A percentile compares a stretch with the other conserved stretches of the same genome.
Conservation (phyloP, 345 rosid genomes). For the Microcos paniculata region DNA sequence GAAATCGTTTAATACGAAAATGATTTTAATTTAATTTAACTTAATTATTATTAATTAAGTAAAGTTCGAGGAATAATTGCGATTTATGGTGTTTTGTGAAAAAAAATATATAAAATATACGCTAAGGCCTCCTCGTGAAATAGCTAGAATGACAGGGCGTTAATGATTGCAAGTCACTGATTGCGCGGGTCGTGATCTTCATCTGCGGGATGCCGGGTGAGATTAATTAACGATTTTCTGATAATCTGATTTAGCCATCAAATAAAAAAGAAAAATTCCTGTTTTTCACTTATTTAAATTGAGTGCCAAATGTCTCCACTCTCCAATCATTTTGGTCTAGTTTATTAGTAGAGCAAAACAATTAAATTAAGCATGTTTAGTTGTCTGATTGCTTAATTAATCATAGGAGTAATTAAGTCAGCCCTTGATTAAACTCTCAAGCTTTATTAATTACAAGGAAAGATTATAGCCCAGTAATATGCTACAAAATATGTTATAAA, state of each 20-base stretch:
- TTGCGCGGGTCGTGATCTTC: background rate
- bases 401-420: background rate
- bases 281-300: background rate
- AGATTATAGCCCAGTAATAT: no score
- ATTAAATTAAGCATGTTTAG: background rate
- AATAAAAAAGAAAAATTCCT: background rate
- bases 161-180: background rate
- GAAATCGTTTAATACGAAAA: background rate
- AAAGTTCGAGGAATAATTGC: constrained; percentile 22
- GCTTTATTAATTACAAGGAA: background rate
- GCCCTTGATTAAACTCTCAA: background rate
- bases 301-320: background rate
- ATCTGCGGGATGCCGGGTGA: background rate
- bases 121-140: background rate
- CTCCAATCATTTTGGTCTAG: background rate
- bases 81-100: constrained; percentile 20
- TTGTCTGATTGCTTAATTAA: background rate
- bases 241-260: constrained; percentile 2
- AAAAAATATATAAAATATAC: background rate
- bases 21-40: background rate
- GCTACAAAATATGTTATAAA: no score
- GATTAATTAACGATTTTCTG: background rate
- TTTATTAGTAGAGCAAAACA: background rate
- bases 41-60: background rate
- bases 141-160: background rate